Percentiles rank a stretch among this genome's conserved stretches.
phyloP scores from a whole-genome alignment of 768 basidiomycete species.

The Trametes elegans region DNA sequence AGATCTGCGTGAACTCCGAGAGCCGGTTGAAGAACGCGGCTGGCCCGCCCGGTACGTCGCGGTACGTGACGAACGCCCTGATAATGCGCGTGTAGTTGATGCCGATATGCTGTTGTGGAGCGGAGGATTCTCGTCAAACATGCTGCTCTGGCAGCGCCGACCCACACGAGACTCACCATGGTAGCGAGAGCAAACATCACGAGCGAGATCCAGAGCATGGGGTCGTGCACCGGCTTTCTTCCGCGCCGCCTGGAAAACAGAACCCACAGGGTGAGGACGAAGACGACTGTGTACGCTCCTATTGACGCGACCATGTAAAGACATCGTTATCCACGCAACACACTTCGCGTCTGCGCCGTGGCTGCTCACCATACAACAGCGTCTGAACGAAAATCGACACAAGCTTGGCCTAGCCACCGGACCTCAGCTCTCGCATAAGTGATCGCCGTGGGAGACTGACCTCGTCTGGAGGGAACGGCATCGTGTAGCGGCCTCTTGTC shows the following conservation, averaged over 20 bases:
- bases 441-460: background rate
- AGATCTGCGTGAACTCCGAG: constrained; percentile 36
- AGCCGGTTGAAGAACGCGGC: constrained; percentile 34
- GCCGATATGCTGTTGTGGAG: constrained; percentile 35
- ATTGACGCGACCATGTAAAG: background rate
- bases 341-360: too few relatives aligned
- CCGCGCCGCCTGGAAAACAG: background rate
- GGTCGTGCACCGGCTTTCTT: background rate
- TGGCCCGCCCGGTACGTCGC: constrained; percentile 22
- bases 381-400: constrained; percentile 12
- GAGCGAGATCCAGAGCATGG: constrained; percentile 1
- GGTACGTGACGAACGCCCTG: constrained; percentile 33
- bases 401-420: background rate
- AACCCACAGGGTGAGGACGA: constrained; percentile 6
- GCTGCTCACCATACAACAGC: background rate
- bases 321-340: background rate
- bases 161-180: constrained; percentile 34
- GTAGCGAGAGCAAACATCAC: constrained; percentile 33
- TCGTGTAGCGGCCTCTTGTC: background rate
- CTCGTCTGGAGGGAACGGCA: constrained; percentile 6
- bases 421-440: background rate
- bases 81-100: constrained; percentile 37
- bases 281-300: constrained; percentile 5
- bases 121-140: background rate
- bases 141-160: constrained; percentile 31